Evolutionary conservation across 192 early-diverging fungal species (phyloP), one percentile per base, ranked within the genome.

Genomic region (Mortierella hygrophila): DNA sequence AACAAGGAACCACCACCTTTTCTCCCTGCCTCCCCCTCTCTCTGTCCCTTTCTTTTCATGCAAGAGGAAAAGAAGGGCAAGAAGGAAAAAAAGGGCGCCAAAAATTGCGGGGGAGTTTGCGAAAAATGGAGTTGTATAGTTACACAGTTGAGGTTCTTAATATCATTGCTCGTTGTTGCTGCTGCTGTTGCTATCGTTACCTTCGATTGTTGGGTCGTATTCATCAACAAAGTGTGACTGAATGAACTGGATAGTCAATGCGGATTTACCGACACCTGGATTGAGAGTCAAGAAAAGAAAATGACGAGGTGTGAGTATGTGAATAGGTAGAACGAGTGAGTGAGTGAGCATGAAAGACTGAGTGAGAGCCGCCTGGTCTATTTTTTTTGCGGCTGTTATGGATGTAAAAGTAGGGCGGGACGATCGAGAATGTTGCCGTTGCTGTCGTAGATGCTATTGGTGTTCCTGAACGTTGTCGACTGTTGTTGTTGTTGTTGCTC

Each of bases 161-260:
- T 46, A 46, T 46, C 44, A 46, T 46, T 46, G 13, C 44, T 46
- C 2, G 44, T 37, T 69, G 69, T 70, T 38, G 7, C 15, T 38
- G 18, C 20, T 70, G 20, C 9, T 65, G 60, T 3, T 6, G 11
- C 3, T 65, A 26, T 63, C 20, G 16, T 49, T 91, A 91, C 92
- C 92, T 90, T 98, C 97, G 76, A 97, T 98, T 35, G 97, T 98
- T 15, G 97, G 97, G 86, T 98, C 97, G 84, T 98, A 98, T 80
- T 94, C 94, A 77, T 96, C 93, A 32, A 96, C 93, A 89, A 96
- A 96, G 89, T 96, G 93, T 46, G 92, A 93, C 83, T 94, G 93
- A 75, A 94, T 95, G 75, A 95, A 94, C 82, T 95, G 94, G 60
- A 96, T 96, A 16, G 95, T 96, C 79, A 96, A 78, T 65, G 95